These are phyloP conservation scores for Backusella liffmaniae DNA, from an alignment of 192 early-diverging fungal genomes.

Conservation along the genomic window DNA sequence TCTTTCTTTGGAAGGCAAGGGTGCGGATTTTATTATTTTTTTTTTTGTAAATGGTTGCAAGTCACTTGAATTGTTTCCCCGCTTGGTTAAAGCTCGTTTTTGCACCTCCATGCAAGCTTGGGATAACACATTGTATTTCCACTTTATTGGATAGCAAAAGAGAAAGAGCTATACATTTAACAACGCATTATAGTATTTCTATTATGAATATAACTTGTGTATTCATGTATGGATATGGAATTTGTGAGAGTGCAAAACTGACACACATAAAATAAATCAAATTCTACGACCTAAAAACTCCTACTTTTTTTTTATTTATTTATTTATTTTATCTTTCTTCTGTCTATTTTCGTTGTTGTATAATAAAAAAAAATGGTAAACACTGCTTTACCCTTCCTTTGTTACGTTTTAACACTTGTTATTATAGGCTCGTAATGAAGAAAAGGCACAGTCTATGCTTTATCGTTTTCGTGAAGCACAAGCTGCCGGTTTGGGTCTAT, in stretches of 20 bases:
- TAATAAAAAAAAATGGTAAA: not conserved
- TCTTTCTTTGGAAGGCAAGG: not conserved
- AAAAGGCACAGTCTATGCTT: constrained; percentile 98
- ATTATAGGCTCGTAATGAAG: constrained; percentile 87
- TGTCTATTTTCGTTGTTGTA: not conserved
- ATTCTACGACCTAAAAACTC: not conserved
- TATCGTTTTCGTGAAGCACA: constrained; percentile 97
- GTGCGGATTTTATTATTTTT: not conserved
- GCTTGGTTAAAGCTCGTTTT: not conserved
- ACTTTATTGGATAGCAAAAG: too few relatives aligned
- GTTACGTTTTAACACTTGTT: not conserved
- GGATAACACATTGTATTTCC: too few relatives aligned
- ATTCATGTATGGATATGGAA: too few relatives aligned
- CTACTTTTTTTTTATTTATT: not conserved
- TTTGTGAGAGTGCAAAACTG: too few relatives aligned
- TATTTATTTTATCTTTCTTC: not conserved
- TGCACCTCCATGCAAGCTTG: not conserved
- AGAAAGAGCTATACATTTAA: too few relatives aligned
- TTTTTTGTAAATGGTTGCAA: not conserved
- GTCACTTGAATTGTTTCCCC: not conserved
- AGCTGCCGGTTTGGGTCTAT: constrained; percentile 73
- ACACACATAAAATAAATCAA: too few relatives aligned
- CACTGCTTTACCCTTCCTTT: not conserved
- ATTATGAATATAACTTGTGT: too few relatives aligned
- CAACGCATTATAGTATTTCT: too few relatives aligned